Percentiles rank a stretch among this genome's conserved stretches.
These are phyloP conservation scores for Herpetomonas muscarum DNA, from an alignment of 208 protist species.

Conservation along the genomic window DNA sequence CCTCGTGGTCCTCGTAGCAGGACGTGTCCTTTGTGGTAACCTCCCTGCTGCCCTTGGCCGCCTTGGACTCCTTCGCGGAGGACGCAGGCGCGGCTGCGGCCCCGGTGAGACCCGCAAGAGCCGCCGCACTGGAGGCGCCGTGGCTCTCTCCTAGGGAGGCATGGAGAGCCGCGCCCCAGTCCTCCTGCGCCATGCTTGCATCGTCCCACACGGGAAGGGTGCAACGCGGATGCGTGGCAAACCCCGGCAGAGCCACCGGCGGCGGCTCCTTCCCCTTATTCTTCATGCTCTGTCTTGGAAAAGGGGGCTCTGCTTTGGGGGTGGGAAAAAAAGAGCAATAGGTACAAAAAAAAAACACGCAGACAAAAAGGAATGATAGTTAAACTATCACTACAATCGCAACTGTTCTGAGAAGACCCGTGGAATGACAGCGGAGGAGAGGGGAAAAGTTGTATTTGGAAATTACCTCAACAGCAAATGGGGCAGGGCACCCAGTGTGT, in stretches of 20 bases:
- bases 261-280: not conserved
- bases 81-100: no score
- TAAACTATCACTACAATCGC: no score
- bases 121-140: not conserved
- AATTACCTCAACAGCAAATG: no score
- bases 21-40: no score
- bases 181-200: conserved; percentile 59
- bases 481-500: no score
- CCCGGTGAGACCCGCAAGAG: no score
- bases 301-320: not conserved
- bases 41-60: not conserved
- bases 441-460: no score
- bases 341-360: no score
- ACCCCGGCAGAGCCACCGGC: not conserved
- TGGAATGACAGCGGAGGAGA: no score
- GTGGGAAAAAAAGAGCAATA: not conserved
- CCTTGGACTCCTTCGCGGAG: not conserved
- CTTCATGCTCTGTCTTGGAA: conserved; percentile 5
- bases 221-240: conserved; percentile 14
- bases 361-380: no score
- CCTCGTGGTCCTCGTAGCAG: no score
- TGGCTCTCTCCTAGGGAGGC: not conserved
- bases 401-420: no score
- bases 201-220: conserved; percentile 76
- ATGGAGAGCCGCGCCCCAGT: conserved; percentile 58